Evolutionary conservation across 805 yeast genomes (phyloP), one percentile per base, ranked within the genome.

Genomic region (Clavispora phyllophila): DNA sequence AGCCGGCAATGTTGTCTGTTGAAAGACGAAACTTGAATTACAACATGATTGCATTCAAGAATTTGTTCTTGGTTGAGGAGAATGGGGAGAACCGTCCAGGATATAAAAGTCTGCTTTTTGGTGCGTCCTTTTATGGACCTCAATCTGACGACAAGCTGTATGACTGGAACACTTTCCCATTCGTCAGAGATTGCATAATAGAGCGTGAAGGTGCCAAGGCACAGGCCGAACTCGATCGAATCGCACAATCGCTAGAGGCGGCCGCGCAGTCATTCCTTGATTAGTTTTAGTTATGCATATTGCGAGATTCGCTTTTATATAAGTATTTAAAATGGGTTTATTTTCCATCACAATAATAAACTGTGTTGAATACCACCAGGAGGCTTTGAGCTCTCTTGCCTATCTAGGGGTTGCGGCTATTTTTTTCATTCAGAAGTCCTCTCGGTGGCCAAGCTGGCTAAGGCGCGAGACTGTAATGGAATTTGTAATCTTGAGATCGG

Each of bases 11-110:
- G 43, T 65, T 87, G 31, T 75, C 90, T 0, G 79, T 82, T 36
- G 81, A 78, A 48, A 71, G 98, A 54, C 78, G 87, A 83, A 79
- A 78, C 43, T 85, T 93, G 87, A 90, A 90, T 61, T 73, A 79
- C n/a, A 78, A 79, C 46, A 62, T 87, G 53, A 61, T 77, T 3
- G 59, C 64, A 13, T 68, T 86, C 44, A 83, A 81, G 48, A 75
- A 75, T 48, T 60, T 68, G 15, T 75, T 86, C 48, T 55, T 82
- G 9, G 57, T 67, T 6, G 57, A 67, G 1, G 65, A 63, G 7
- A 78, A 78, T 1, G 52, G 76, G 1, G 68, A 70, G 4, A 56
- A 63, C 5, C 70, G 96, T 27, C 68, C 78, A 13, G 89, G 90
- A 68, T 84, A 78, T 56, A 70, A 73, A 53, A 89, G 87, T 54